phyloP scores from a whole-genome alignment of 257 asterid species.

The Galeopsis tetrahit region DNA sequence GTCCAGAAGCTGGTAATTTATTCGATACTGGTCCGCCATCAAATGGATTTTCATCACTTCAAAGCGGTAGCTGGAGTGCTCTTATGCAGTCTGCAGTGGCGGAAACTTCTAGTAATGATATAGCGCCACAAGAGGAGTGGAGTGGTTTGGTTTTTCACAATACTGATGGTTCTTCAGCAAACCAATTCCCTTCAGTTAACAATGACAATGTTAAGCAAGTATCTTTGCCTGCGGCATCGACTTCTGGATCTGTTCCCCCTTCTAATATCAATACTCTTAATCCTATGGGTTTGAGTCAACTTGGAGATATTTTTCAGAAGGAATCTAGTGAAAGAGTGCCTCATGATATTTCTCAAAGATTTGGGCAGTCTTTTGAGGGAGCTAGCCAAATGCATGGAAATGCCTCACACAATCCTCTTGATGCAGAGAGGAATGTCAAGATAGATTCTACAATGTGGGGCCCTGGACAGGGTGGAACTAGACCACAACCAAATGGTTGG shows the following conservation, averaged over 20 bases:
- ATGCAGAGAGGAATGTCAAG: constrained; percentile 42
- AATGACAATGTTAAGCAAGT: constrained; percentile 49
- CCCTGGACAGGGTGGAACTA: constrained; percentile 45
- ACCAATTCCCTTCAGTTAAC: constrained; percentile 42
- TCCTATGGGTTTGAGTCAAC: constrained; percentile 47
- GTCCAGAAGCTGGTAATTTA: constrained; percentile 60
- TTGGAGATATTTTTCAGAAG: constrained; percentile 46
- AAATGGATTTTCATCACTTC: constrained; percentile 59
- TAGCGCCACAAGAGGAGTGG: constrained; percentile 69
- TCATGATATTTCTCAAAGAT: constrained; percentile 51
- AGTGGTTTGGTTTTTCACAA: constrained; percentile 61
- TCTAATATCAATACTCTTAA: constrained; percentile 39
- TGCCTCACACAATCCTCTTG: constrained; percentile 47
- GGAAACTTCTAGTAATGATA: constrained; percentile 72
- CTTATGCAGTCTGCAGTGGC: constrained; percentile 98
- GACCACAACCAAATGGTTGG: constrained; percentile 58
- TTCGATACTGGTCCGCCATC: constrained; percentile 54
- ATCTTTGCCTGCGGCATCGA: constrained; percentile 40
- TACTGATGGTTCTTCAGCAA: constrained; percentile 45
- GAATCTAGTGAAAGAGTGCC: constrained; percentile 43
- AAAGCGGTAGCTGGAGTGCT: constrained; percentile 98
- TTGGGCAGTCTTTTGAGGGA: constrained; percentile 43
- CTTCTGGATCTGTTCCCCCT: constrained; percentile 43
- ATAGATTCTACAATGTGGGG: constrained; percentile 42
- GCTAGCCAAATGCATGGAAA: constrained; percentile 46